A percentile compares a stretch with the other conserved stretches of the same genome.
phyloP scores from a whole-genome alignment of 495 filamentous ascomycete species.

The Hypoxylon fuscum region DNA sequence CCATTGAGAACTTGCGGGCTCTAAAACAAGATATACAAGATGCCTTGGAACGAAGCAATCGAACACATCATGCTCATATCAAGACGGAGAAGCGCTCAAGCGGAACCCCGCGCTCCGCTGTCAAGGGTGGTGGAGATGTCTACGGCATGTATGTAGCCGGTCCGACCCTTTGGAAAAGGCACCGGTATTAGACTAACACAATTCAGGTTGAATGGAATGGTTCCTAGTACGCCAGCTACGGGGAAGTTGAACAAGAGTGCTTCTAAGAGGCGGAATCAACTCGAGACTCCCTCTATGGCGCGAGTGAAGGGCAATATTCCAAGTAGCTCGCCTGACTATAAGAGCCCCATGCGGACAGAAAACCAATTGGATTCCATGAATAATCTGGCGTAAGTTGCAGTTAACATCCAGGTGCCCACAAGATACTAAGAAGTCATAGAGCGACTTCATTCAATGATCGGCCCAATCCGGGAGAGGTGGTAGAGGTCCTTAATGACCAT shows the following conservation, averaged over 20 bases:
- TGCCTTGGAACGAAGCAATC: conserved; percentile 72
- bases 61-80: conserved; percentile 57
- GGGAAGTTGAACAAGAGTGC: conserved; percentile 61
- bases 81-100: conserved; percentile 68
- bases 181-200: conserved; percentile 20
- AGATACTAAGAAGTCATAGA: conserved; percentile 42
- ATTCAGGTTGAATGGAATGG: conserved; percentile 77
- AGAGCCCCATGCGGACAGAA: conserved; percentile 52
- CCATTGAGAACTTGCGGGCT: conserved; percentile 70
- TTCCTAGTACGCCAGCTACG: conserved; percentile 72
- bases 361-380: conserved; percentile 52
- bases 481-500: conserved; percentile 84
- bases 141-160: conserved; percentile 76
- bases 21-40: conserved; percentile 92
- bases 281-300: conserved; percentile 55
- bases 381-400: conserved; percentile 43
- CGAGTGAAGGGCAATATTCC: conserved; percentile 54
- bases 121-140: conserved; percentile 68
- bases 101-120: conserved; percentile 71
- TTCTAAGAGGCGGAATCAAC: conserved; percentile 66
- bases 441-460: conserved; percentile 73
- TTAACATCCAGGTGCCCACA: background rate
- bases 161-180: background rate
- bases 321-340: conserved; percentile 58
- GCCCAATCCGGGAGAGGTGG: conserved; percentile 76